Evolutionary conservation across 345 rosid species (phyloP).

Genomic region (Linum tenue): DNA sequence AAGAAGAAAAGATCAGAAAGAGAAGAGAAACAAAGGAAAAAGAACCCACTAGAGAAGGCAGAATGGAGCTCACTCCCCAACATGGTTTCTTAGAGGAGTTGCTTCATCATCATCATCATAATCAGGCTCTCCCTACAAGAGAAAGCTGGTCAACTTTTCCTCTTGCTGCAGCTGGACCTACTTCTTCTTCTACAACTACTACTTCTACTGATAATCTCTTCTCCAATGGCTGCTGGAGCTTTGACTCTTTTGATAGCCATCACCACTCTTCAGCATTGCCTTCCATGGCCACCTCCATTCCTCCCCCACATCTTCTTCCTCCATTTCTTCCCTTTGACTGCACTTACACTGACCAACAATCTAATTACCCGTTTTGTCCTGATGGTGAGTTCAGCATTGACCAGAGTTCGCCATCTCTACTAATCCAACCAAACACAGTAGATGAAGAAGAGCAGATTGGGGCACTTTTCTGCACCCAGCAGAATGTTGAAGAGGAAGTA

Average conservation of each 20-base stretch:
- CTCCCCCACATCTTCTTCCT: conserved; percentile 24
- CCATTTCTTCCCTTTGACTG: conserved; percentile 34
- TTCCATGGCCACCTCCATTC: conserved; percentile 23
- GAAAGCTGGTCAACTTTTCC: conserved; percentile 28
- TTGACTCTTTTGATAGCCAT: conserved; percentile 31
- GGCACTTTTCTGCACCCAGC: conserved; percentile 12
- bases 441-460: conserved; percentile 37
- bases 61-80: conserved; percentile 55
- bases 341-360: conserved; percentile 24
- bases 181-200: too few relatives aligned
- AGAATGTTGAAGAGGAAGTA: conserved; percentile 25
- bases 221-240: conserved; percentile 37
- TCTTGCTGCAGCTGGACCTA: background rate
- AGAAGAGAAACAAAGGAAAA: background rate
- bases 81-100: conserved; percentile 67
- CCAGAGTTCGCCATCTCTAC: conserved; percentile 26
- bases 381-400: conserved; percentile 34
- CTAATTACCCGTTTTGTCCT: conserved; percentile 21
- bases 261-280: conserved; percentile 11
- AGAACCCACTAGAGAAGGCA: conserved; percentile 8
- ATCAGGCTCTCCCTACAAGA: conserved; percentile 31
- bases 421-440: conserved; percentile 30
- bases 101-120: conserved; percentile 11
- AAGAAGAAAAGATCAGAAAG: background rate
- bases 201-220: conserved; percentile 27